Evolutionary conservation across 2,329 filamentous ascomycete species (phyloP).

Genomic region (Lecanicillium sp.): DNA sequence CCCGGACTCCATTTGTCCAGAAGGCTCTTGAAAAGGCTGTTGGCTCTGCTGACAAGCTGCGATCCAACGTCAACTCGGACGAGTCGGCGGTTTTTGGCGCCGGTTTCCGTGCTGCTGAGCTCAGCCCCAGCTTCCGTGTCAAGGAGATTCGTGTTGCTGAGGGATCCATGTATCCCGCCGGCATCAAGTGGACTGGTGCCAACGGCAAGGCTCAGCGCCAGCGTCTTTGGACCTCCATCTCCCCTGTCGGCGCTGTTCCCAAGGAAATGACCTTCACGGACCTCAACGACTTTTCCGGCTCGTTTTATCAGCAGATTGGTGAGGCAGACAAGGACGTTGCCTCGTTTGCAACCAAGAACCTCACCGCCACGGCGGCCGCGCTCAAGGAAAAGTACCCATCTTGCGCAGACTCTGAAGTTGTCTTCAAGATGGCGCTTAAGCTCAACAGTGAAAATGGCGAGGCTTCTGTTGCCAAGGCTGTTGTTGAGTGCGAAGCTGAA

Average conservation of each 20-base stretch:
- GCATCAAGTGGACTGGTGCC: slow-evolving; percentile 63
- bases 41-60: slow-evolving; percentile 68
- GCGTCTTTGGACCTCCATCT: slow-evolving; percentile 73
- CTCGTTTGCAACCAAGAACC: slow-evolving; percentile 67
- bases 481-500: slow-evolving; percentile 78
- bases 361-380: slow-evolving; percentile 73
- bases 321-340: slow-evolving; percentile 53
- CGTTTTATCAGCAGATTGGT: slow-evolving; percentile 66
- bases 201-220: slow-evolving; percentile 67
- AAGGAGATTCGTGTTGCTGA: slow-evolving; percentile 92
- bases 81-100: slow-evolving; percentile 95
- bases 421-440: slow-evolving; percentile 69
- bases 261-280: slow-evolving; percentile 84
- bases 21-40: slow-evolving; percentile 71
- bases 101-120: slow-evolving; percentile 82
- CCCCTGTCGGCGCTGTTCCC: slow-evolving; percentile 62
- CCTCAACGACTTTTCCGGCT: slow-evolving; percentile 70
- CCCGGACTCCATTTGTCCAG: slow-evolving; percentile 90
- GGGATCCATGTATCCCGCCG: slow-evolving; percentile 61
- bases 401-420: slow-evolving; percentile 68
- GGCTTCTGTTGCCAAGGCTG: slow-evolving; percentile 68
- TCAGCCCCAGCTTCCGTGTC: slow-evolving; percentile 93
- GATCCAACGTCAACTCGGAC: slow-evolving; percentile 92
- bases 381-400: slow-evolving; percentile 67
- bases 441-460: slow-evolving; percentile 67